phyloP scores from a whole-genome alignment of 257 asterid genomes.

The Scutellaria barbata region DNA sequence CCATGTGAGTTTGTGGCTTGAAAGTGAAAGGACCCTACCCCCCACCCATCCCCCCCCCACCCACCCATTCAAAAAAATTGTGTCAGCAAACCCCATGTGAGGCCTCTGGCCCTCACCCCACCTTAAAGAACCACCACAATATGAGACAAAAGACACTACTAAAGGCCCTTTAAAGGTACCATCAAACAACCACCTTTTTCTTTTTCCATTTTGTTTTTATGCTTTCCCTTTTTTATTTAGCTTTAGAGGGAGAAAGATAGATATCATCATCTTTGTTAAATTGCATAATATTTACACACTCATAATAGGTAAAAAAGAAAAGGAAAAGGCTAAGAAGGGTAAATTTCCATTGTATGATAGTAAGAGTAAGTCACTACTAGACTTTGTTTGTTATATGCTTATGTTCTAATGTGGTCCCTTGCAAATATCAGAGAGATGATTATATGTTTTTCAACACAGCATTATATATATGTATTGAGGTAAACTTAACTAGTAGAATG shows the following conservation, averaged over 20 bases:
- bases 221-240: neutral
- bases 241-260: neutral
- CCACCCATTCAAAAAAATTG: constrained; percentile 20
- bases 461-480: constrained; percentile 60
- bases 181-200: constrained; percentile 33
- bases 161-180: constrained; percentile 46
- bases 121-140: constrained; percentile 36
- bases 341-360: constrained; percentile 40
- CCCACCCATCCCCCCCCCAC: constrained; percentile 6
- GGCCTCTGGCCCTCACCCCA: constrained; percentile 44
- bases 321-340: constrained; percentile 8
- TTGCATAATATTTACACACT: neutral
- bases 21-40: constrained; percentile 50
- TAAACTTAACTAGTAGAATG: constrained; percentile 39
- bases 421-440: constrained; percentile 60
- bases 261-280: neutral
- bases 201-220: neutral
- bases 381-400: constrained; percentile 56
- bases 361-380: constrained; percentile 43
- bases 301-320: neutral
- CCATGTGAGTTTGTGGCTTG: constrained; percentile 47
- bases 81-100: constrained; percentile 56
- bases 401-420: constrained; percentile 64
- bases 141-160: constrained; percentile 48
- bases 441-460: constrained; percentile 73